phyloP scores from a whole-genome alignment of 768 basidiomycete species.

The Macrolepiota fuliginosa region DNA sequence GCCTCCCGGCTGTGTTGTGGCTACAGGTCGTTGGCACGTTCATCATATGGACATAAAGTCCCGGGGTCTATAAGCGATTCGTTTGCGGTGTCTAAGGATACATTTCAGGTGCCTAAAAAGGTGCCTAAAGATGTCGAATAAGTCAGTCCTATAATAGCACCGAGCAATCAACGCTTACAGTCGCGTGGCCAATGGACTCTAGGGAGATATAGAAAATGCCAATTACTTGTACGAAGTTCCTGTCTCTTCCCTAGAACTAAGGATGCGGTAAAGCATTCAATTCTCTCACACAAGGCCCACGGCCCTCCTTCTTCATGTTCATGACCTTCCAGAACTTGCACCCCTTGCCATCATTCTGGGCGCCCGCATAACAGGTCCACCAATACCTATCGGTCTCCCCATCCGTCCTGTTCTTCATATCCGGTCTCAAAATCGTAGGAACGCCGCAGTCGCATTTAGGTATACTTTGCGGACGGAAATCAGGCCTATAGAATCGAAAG shows the following conservation, averaged over 20 bases:
- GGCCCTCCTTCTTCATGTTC: slow-evolving; percentile 65
- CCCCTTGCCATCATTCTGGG: slow-evolving; percentile 82
- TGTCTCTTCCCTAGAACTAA: background rate
- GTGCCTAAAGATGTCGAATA: background rate
- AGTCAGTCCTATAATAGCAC: background rate
- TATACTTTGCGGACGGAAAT: slow-evolving; percentile 63
- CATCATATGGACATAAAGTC: background rate
- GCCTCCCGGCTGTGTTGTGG: background rate
- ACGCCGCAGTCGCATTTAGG: slow-evolving; percentile 74
- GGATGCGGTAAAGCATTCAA: background rate
- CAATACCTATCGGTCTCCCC: slow-evolving; percentile 62
- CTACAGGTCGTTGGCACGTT: background rate
- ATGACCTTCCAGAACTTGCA: slow-evolving; percentile 74
- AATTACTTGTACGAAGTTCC: background rate
- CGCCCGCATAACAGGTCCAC: slow-evolving; percentile 81
- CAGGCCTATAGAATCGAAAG: slow-evolving; percentile 83
- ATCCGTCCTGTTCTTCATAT: slow-evolving; percentile 73
- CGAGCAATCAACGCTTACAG: background rate
- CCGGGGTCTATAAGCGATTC: background rate
- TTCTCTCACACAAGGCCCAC: slow-evolving; percentile 43
- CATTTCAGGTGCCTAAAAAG: background rate
- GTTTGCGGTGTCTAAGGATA: background rate
- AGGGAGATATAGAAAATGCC: background rate
- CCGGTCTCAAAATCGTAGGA: slow-evolving; percentile 67
- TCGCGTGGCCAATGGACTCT: background rate